phyloP scores from a whole-genome alignment of 345 rosid species.

The Balakata baccata region DNA sequence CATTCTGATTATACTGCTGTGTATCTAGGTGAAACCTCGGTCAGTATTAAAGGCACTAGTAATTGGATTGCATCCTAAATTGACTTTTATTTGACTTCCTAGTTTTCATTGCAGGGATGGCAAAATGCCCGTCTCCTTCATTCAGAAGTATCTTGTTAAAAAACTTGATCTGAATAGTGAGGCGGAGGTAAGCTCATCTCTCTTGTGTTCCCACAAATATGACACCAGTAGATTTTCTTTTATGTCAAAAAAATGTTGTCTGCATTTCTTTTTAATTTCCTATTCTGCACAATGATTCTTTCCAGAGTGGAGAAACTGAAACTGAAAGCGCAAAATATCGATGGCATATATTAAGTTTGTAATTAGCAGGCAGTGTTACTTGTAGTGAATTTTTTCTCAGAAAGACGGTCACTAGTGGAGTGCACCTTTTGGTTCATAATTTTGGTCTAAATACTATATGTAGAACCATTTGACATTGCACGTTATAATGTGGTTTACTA shows the following conservation, averaged over 20 bases:
- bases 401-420: too few relatives aligned
- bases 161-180: constrained; percentile 68
- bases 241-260: neutral
- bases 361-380: neutral
- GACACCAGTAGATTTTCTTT: neutral
- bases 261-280: neutral
- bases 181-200: constrained; percentile 54
- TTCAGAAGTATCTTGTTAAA: constrained; percentile 78
- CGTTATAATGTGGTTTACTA: too few relatives aligned
- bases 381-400: neutral
- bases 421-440: too few relatives aligned
- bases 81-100: constrained; percentile 1
- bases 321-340: too few relatives aligned
- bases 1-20: neutral
- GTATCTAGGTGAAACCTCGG: neutral
- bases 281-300: neutral
- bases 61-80: neutral
- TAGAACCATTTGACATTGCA: too few relatives aligned
- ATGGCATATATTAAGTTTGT: neutral
- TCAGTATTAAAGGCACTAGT: neutral
- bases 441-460: neutral
- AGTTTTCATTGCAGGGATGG: constrained; percentile 60
- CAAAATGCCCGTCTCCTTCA: constrained; percentile 60
- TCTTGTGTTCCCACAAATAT: neutral
- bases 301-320: neutral